phyloP scores from a whole-genome alignment of 2,329 filamentous ascomycete species.

The Ilyonectria mors-panacis region DNA sequence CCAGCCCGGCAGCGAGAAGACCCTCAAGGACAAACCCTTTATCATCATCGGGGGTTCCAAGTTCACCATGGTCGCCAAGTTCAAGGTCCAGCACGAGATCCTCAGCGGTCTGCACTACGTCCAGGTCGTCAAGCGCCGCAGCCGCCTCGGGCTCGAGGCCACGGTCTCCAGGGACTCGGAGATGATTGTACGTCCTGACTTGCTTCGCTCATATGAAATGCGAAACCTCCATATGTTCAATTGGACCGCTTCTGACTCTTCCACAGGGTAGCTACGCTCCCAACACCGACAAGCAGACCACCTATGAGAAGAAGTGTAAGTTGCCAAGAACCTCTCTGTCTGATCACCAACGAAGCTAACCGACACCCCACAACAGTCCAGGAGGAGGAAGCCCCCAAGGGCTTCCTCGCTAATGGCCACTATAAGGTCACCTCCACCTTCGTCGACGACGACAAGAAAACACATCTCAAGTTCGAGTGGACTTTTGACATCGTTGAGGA shows the following conservation, averaged over 20 bases:
- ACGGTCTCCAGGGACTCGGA: constrained; percentile 93
- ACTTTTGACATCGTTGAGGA: constrained; percentile 84
- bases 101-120: constrained; percentile 96
- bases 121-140: constrained; percentile 84
- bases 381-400: constrained; percentile 91
- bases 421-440: constrained; percentile 94
- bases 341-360: constrained; percentile 10
- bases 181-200: constrained; percentile 84
- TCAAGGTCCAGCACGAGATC: constrained; percentile 97
- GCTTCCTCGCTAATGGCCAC: constrained; percentile 90
- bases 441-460: constrained; percentile 93
- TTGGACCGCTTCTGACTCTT: constrained; percentile 41
- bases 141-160: no score
- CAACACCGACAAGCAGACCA: constrained; percentile 87
- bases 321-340: constrained; percentile 32
- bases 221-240: not conserved
- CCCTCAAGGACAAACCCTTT: constrained; percentile 93
- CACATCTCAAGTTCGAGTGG: constrained; percentile 95
- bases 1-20: constrained; percentile 78
- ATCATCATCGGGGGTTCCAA: constrained; percentile 95
- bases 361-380: constrained; percentile 71
- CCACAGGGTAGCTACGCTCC: constrained; percentile 90
- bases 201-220: not conserved
- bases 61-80: constrained; percentile 95
- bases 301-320: constrained; percentile 94